Conservation (phyloP, 2,329 filamentous ascomycete species). For the Neobulgaria alba region DNA sequence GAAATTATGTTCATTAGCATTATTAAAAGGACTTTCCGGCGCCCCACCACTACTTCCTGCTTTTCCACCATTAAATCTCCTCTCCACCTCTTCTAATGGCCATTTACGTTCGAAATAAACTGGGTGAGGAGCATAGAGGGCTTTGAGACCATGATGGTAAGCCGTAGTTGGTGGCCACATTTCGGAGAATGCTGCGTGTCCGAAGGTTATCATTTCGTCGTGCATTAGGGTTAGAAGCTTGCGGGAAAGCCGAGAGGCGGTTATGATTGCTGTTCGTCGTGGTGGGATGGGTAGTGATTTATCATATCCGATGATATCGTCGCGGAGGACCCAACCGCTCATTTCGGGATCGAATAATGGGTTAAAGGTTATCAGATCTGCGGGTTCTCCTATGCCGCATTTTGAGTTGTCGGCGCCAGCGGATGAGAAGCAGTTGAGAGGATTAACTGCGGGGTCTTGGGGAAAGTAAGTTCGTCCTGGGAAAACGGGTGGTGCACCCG, state of each 20-base stretch:
- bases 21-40: constrained; percentile 67
- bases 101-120: constrained; percentile 81
- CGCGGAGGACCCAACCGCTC: constrained; percentile 73
- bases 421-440: constrained; percentile 60
- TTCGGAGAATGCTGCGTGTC: constrained; percentile 87
- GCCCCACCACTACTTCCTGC: constrained; percentile 67
- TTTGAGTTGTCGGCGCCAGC: constrained; percentile 72
- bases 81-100: constrained; percentile 69
- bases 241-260: constrained; percentile 73
- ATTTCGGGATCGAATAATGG: constrained; percentile 85
- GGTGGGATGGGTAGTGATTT: constrained; percentile 52
- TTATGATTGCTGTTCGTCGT: constrained; percentile 81
- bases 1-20: constrained; percentile 86
- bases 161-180: constrained; percentile 91
- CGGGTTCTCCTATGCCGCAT: constrained; percentile 87
- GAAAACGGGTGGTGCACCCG: no score
- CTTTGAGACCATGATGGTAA: constrained; percentile 87
- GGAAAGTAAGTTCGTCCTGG: no score
- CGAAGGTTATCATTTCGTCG: constrained; percentile 73
- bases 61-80: constrained; percentile 69
- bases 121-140: constrained; percentile 83
- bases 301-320: constrained; percentile 82
- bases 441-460: no score
- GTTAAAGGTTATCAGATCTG: constrained; percentile 85
- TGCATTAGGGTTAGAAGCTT: constrained; percentile 85